Evolutionary conservation across 176 grass and related monocot genomes (phyloP), one percentile per base, ranked within the genome.

Genomic region (Lolium multiflorum): DNA sequence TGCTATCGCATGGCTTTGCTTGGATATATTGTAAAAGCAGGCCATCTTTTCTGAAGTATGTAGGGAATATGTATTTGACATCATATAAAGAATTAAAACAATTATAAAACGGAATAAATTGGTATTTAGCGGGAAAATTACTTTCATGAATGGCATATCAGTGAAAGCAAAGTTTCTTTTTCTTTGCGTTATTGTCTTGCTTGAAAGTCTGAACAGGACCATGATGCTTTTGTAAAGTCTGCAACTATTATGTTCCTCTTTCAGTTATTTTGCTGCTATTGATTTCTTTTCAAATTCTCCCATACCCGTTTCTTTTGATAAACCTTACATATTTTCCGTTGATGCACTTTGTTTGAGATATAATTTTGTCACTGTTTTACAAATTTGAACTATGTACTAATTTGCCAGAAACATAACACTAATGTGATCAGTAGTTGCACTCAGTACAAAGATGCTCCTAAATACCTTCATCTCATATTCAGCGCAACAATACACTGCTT

Each of bases 41-140:
- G 43, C 11, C 55, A 89, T 74, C 56, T 84, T 84, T 56, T 79
- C 15, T 31, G 3, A 64, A 43, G 9, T 47, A 48, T 76, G 21
- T 25, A 67, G 20, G 2, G 16, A 81, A 66, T 15, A 3, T 15
- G 8, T 18, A 71, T 60, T 75, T 44, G n/a, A 74, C 66, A 55
- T 13, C 11, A 58, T 5, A 41, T 25, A 39, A 16, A 50, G 8
- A 65, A 16, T 17, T 7, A 44, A 39, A 47, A 7, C 13, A 38
- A 38, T 17, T 8, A 18, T 38, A 18, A 16, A 68, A 39, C 15
- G 7, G 7, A 38, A 68, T 39, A 68, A 37, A 68, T 68, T 68
- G 6, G 31, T 18, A 38, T 18, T 66, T 39, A 38, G 15, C 6
- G 7, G 65, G 26, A 17, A 38, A 38, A 68, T 3, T 68, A 68